Base-by-base conservation (phyloP, 768 basidiomycete genomes). In the Serpula lacrymans region DNA sequence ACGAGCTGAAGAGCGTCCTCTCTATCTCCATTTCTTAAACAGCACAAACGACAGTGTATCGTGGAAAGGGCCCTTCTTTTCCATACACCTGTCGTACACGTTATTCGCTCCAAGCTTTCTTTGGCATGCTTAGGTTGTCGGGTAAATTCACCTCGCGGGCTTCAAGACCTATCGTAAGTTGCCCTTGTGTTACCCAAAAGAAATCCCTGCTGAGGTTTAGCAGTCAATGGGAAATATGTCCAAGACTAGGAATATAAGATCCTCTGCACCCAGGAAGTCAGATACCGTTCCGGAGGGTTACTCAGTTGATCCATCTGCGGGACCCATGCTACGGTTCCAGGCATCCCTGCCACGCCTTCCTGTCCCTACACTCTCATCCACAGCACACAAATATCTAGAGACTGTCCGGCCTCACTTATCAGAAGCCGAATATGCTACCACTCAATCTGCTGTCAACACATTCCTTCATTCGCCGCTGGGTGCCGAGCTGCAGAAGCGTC, bases 311-410 rank as follows among this genome's bases (percentile, higher is more conserved):
- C 69, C 71, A 27, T 62, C 67, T n/a, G 78, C 75, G 8, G 66
- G 72, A 0, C 74, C 79, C 1, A 88, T 88, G 84, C 71, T 88
- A 24, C 75, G 82, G 22, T 88, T 74, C 65, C 82, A 89, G 46
- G 73, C 76, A 2, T 82, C 82, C 2, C 67, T 90, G 1, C 88
- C 88, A 3, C 69, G 60, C 22, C 77, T 98, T 6, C 94, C 95
- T 16, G 83, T 98, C 0, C 94, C 95, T 0, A 63, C 86, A 1
- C 76, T 98, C 29, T 64, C 78, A 7, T 88, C 89, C 2, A 97
- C 95, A 1, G 71, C 87, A 23, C 62, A 77, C 42, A 95, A 95
- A 58, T 98, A 98, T 68, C 81, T 96, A 51, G 86, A 92, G 48
- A 77, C 83, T 4, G 80, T 93, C 14, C 70, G 75, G 30, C 93